A percentile compares a stretch with the other conserved stretches of the same genome.
Evolutionary conservation across 73 alveolate species (phyloP).

Genomic region (Blepharisma stoltei): DNA sequence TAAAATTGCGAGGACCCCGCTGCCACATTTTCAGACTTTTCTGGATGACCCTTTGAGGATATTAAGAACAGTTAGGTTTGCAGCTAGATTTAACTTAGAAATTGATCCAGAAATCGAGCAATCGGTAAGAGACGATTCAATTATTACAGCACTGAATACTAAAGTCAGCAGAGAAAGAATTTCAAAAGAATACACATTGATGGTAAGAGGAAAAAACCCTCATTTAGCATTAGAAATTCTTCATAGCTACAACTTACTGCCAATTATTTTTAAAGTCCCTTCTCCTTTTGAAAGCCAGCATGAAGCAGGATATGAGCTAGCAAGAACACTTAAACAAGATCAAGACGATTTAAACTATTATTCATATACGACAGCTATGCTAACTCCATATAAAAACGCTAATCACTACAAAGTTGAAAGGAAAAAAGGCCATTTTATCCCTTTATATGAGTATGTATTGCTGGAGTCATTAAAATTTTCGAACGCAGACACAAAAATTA

Average conservation of each 20-base stretch:
- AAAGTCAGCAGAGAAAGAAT: conserved; percentile 88
- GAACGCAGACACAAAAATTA: background rate
- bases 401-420: background rate
- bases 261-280: conserved; percentile 63
- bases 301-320: conserved; percentile 35
- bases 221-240: conserved; percentile 55
- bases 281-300: conserved; percentile 43
- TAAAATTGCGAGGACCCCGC: conserved; percentile 94
- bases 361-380: background rate
- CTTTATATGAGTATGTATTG: background rate
- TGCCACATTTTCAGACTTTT: conserved; percentile 87
- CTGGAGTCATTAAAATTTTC: background rate
- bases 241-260: conserved; percentile 60
- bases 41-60: conserved; percentile 98
- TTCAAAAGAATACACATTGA: conserved; percentile 83
- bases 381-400: background rate
- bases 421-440: background rate
- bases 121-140: conserved; percentile 61
- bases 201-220: conserved; percentile 70
- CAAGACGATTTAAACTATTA: conserved; percentile 48
- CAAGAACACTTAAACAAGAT: conserved; percentile 29
- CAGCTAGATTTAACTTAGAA: conserved; percentile 85
- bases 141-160: conserved; percentile 52
- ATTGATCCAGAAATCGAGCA: conserved; percentile 78
- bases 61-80: conserved; percentile 95